These are phyloP conservation scores for Starmerella apicola DNA, from an alignment of 805 yeast genomes.

Conservation along the genomic window DNA sequence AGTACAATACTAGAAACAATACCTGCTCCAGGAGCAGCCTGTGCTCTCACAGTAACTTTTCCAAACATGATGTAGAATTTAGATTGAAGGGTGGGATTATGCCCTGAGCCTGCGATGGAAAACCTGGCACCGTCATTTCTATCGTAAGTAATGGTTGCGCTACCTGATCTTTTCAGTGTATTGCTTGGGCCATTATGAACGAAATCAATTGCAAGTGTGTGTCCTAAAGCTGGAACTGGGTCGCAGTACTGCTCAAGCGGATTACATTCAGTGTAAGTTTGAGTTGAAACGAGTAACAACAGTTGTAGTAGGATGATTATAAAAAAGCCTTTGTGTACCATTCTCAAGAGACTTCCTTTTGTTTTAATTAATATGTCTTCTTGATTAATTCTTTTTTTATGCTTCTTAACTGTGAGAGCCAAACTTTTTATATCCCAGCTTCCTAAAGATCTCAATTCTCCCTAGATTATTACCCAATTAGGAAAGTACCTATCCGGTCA, in stretches of 20 bases:
- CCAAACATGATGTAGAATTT: slow-evolving; percentile 79
- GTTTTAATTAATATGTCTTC: no score
- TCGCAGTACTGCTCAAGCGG: slow-evolving; percentile 34
- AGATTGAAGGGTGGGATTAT: slow-evolving; percentile 42
- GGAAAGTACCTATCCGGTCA: no score
- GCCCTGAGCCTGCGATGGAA: slow-evolving; percentile 48
- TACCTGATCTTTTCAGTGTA: slow-evolving; percentile 21
- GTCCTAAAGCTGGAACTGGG: slow-evolving; percentile 51
- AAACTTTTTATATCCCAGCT: no score
- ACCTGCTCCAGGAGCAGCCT: slow-evolving; percentile 70
- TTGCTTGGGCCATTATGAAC: slow-evolving; percentile 26
- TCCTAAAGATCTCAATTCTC: no score
- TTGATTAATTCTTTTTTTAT: no score
- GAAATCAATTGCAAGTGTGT: slow-evolving; percentile 43
- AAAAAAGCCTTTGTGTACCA: no score
- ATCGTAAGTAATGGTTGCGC: slow-evolving; percentile 28
- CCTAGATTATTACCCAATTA: no score
- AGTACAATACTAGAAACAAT: slow-evolving; percentile 69
- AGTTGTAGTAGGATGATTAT: neutral
- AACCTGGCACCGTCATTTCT: slow-evolving; percentile 48
- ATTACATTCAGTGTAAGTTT: slow-evolving; percentile 31
- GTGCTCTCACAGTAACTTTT: slow-evolving; percentile 54
- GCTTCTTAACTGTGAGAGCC: no score
- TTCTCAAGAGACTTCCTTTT: no score
- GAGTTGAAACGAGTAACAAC: slow-evolving; percentile 13